Conservation (phyloP, 2,329 filamentous ascomycete species). For the Cyphellophora attinorum region DNA sequence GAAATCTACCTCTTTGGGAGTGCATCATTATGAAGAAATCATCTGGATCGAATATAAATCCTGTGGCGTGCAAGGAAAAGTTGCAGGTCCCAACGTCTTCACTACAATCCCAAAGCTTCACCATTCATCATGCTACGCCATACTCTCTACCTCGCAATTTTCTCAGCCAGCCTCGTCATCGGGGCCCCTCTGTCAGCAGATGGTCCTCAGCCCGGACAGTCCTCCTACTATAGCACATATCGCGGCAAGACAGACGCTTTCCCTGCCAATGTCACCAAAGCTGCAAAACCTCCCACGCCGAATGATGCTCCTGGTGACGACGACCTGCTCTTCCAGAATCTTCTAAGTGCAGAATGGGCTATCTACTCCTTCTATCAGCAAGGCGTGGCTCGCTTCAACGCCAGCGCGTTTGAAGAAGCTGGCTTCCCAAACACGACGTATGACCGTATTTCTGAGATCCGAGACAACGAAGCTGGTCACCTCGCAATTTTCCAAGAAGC, state of each 20-base stretch:
- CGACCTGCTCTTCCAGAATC: conserved; percentile 36
- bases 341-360: conserved; percentile 35
- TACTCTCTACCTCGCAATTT: too few relatives aligned
- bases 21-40: too few relatives aligned
- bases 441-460: conserved; percentile 26
- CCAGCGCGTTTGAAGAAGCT: conserved; percentile 23
- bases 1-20: too few relatives aligned
- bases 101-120: too few relatives aligned
- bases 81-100: too few relatives aligned
- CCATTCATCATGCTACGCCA: too few relatives aligned
- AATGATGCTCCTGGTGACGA: conserved; percentile 26
- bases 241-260: conserved; percentile 24
- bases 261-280: conserved; percentile 26
- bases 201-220: conserved; percentile 26
- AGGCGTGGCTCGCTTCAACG: conserved; percentile 31
- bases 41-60: too few relatives aligned
- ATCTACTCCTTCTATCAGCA: conserved; percentile 37
- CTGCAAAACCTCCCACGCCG: conserved; percentile 23
- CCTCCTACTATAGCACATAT: conserved; percentile 25
- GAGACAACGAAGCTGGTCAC: too few relatives aligned
- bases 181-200: conserved; percentile 1
- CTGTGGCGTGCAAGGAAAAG: too few relatives aligned
- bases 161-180: too few relatives aligned
- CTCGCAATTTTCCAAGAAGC: too few relatives aligned
- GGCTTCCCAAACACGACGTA: conserved; percentile 32